These are phyloP conservation scores for Thuja plicata DNA, from an alignment of 83 land plant species.

Conservation along the genomic window DNA sequence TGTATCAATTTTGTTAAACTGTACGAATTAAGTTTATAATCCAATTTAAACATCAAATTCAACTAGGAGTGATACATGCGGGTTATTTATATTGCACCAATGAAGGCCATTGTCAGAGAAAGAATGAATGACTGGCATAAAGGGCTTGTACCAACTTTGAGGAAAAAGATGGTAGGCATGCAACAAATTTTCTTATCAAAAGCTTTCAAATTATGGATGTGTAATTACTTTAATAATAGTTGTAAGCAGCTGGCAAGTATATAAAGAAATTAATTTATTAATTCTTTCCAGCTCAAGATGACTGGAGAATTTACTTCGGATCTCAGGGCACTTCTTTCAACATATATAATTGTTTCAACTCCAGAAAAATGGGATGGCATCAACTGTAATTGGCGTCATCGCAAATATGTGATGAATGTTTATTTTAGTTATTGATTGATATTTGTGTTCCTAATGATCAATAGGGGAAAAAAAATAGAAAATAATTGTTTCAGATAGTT, in stretches of 20 bases:
- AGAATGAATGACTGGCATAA: constrained; percentile 92
- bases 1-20: neutral
- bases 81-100: constrained; percentile 96
- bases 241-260: neutral
- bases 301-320: constrained; percentile 99
- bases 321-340: constrained; percentile 78
- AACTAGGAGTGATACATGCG: constrained; percentile 19
- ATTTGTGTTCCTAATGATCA: neutral
- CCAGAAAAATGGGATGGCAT: constrained; percentile 99
- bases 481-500: neutral
- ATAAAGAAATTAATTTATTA: neutral
- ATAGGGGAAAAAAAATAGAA: neutral
- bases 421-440: neutral
- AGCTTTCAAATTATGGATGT: neutral
- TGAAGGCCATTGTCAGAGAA: constrained; percentile 96
- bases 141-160: constrained; percentile 68
- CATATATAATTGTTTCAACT: constrained; percentile 97
- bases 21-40: neutral
- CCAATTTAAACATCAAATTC: neutral
- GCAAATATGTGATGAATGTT: constrained; percentile 95
- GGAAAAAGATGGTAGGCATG: constrained; percentile 77
- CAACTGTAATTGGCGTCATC: constrained; percentile 94
- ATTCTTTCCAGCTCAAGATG: constrained; percentile 78
- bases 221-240: neutral
- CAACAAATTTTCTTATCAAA: neutral